Percentiles rank a stretch among this genome's conserved stretches.
These are phyloP conservation scores for Halophytophthora batemanensis DNA, from an alignment of 352 stramenopile genomes.

Conservation along the genomic window DNA sequence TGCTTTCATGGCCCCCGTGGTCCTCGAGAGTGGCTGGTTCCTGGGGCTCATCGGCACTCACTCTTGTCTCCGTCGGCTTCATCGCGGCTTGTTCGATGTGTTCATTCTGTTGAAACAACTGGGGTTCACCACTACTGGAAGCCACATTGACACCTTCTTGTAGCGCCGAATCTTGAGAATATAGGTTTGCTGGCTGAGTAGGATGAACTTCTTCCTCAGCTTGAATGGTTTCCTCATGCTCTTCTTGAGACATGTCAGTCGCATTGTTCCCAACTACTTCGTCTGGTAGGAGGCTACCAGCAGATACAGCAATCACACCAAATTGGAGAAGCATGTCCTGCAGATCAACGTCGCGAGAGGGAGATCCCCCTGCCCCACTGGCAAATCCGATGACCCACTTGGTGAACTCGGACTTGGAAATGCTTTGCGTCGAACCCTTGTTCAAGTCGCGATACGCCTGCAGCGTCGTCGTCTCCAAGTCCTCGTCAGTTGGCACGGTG, in stretches of 20 bases:
- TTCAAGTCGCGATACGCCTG: conserved; percentile 58
- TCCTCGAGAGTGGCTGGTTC: too few species aligned
- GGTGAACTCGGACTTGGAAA: conserved; percentile 60
- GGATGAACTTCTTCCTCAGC: not conserved
- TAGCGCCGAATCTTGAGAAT: too few species aligned
- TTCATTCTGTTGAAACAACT: too few species aligned
- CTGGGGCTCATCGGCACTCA: too few species aligned
- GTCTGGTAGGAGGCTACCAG: not conserved
- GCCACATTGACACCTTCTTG: too few species aligned
- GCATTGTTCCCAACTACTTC: conserved; percentile 6
- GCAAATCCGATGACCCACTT: conserved; percentile 47
- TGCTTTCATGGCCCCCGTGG: too few species aligned
- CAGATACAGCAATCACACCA: conserved; percentile 4
- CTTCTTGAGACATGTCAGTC: not conserved
- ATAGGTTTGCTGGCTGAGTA: too few species aligned
- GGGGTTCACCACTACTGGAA: too few species aligned
- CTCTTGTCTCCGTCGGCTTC: too few species aligned
- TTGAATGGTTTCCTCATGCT: not conserved
- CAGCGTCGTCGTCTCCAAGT: conserved; percentile 52
- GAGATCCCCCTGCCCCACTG: conserved; percentile 6
- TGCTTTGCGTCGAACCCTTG: conserved; percentile 50
- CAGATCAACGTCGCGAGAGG: conserved; percentile 23
- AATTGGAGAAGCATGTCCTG: conserved; percentile 28
- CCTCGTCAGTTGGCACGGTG: conserved; percentile 46
- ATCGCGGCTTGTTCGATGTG: too few species aligned